These are phyloP conservation scores for Suhomyces bribrorum DNA, from an alignment of 1,139 yeast species.

Conservation along the genomic window DNA sequence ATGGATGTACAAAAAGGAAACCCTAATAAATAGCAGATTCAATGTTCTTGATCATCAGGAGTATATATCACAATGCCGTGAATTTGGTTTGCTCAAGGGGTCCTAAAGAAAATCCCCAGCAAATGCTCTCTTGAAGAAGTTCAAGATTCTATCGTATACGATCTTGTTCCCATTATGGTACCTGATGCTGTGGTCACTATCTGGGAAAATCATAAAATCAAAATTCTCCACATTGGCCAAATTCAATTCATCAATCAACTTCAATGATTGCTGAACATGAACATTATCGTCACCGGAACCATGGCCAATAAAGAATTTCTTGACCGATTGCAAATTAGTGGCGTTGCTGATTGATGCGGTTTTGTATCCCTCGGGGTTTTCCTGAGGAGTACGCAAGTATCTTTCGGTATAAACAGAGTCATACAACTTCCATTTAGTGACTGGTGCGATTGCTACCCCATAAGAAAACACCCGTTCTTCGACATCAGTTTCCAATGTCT, in stretches of 20 bases:
- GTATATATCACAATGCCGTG: no score
- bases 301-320: slow-evolving; percentile 68
- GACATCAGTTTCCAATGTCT: slow-evolving; percentile 65
- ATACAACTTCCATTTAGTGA: slow-evolving; percentile 73
- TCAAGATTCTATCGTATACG: slow-evolving; percentile 63
- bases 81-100: no score
- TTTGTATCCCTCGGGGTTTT: slow-evolving; percentile 58
- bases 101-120: slow-evolving; percentile 38
- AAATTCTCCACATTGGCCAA: slow-evolving; percentile 62
- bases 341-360: slow-evolving; percentile 55
- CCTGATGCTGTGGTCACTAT: slow-evolving; percentile 70
- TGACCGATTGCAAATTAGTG: slow-evolving; percentile 48
- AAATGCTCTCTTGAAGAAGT: slow-evolving; percentile 60
- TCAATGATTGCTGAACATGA: slow-evolving; percentile 71
- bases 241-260: slow-evolving; percentile 62
- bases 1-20: not conserved
- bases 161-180: slow-evolving; percentile 71
- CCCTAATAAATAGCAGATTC: no score
- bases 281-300: slow-evolving; percentile 86
- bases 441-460: slow-evolving; percentile 81
- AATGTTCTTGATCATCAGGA: no score
- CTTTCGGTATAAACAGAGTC: slow-evolving; percentile 80
- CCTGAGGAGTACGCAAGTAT: slow-evolving; percentile 70
- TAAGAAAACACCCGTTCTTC: slow-evolving; percentile 60
- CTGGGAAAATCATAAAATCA: slow-evolving; percentile 76